phyloP scores from a whole-genome alignment of 2,329 filamentous ascomycete genomes.

The Fusarium nematophilum region DNA sequence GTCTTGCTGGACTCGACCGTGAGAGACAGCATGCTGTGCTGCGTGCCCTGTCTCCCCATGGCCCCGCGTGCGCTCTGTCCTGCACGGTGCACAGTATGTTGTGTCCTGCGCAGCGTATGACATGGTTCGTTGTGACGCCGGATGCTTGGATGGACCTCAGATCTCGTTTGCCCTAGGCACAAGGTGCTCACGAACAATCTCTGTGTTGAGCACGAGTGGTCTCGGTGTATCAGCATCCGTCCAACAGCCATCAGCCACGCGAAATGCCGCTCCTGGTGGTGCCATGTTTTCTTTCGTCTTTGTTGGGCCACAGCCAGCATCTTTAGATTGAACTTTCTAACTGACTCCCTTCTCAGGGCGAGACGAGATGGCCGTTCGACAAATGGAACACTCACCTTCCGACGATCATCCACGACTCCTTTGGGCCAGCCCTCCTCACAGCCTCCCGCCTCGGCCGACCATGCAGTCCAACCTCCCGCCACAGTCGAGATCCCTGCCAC shows the following conservation, averaged over 20 bases:
- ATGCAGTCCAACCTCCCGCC: slow-evolving; percentile 54
- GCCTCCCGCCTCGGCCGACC: slow-evolving; percentile 50
- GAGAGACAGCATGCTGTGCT: slow-evolving; percentile 31
- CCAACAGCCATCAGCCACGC: slow-evolving; percentile 6
- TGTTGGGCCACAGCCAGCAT: not conserved
- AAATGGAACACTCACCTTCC: slow-evolving; percentile 74
- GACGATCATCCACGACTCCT: slow-evolving; percentile 70
- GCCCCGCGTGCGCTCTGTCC: slow-evolving; percentile 18
- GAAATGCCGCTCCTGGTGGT: not conserved
- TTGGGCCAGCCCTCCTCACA: slow-evolving; percentile 55
- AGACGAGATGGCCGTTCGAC: slow-evolving; percentile 67
- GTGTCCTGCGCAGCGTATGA: slow-evolving; percentile 17
- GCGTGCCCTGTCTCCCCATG: slow-evolving; percentile 30
- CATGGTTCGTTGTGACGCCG: slow-evolving; percentile 19
- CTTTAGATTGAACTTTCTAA: slow-evolving; percentile 8
- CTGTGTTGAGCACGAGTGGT: not conserved
- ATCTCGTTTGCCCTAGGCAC: not conserved
- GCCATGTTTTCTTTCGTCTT: slow-evolving; percentile 16
- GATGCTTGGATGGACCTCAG: slow-evolving; percentile 4
- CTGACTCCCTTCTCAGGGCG: slow-evolving; percentile 57
- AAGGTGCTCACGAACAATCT: not conserved
- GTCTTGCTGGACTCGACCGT: slow-evolving; percentile 17
- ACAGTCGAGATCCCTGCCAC: slow-evolving; percentile 50
- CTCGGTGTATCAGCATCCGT: not conserved
- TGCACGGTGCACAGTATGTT: slow-evolving; percentile 22